A percentile compares a stretch with the other conserved stretches of the same genome.
phyloP scores from a whole-genome alignment of 176 grass and related monocot species.

The Carex parvula region DNA sequence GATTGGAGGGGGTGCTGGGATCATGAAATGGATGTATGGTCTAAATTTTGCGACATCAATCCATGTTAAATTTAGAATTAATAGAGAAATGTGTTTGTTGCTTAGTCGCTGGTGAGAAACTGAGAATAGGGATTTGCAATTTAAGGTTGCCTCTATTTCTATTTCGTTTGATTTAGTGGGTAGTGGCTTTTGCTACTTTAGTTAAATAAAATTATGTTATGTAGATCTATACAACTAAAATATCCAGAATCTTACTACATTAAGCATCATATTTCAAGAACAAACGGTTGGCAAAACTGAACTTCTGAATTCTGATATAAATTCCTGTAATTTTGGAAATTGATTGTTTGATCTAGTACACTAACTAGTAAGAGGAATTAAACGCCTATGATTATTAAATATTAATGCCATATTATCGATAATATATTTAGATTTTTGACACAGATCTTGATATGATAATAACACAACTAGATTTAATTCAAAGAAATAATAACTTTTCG shows the following conservation, averaged over 20 bases:
- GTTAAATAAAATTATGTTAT: background rate
- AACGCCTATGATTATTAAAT: no score
- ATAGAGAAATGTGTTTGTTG: background rate
- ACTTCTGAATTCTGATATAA: no score
- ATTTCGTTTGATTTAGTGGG: background rate
- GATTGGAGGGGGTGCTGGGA: background rate
- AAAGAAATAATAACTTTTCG: no score
- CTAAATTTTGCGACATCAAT: constrained; percentile 15
- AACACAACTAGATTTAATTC: no score
- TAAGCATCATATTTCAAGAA: background rate
- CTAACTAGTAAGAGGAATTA: background rate
- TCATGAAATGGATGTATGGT: background rate
- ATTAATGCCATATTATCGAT: no score
- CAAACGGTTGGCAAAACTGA: background rate
- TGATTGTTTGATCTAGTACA: background rate
- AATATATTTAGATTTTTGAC: no score
- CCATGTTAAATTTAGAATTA: background rate
- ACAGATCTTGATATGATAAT: no score
- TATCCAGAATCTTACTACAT: background rate
- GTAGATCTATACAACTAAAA: background rate
- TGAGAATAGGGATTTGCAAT: background rate
- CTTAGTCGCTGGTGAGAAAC: background rate
- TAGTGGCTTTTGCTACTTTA: background rate
- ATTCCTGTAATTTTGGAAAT: background rate
- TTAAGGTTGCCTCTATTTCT: background rate